These are phyloP conservation scores for Tagetes patula DNA, from an alignment of 129 eudicot genomes.

Conservation along the genomic window DNA sequence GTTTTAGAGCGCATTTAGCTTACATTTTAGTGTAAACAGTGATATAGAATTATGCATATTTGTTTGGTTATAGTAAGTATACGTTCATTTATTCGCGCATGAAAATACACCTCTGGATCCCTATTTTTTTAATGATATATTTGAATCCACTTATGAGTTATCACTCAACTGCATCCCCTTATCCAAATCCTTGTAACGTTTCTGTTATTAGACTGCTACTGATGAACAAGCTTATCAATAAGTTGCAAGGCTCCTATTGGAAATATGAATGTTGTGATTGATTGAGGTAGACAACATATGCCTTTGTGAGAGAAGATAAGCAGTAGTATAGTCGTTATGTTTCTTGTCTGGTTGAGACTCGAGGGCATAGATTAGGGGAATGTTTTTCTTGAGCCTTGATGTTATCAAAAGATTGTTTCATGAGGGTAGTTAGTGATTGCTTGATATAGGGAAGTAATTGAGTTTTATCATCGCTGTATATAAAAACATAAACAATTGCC, in stretches of 20 bases:
- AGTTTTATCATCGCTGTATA: neutral
- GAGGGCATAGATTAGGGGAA: constrained; percentile 1
- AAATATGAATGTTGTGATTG: neutral
- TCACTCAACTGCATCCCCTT: neutral
- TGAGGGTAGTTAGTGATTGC: neutral
- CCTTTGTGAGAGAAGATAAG: constrained; percentile 15
- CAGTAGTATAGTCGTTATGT: neutral
- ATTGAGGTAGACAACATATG: neutral
- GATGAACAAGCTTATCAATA: neutral
- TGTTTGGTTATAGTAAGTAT: neutral
- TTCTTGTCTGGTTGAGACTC: constrained; percentile 1
- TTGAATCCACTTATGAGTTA: neutral
- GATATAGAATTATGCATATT: neutral
- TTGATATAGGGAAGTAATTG: neutral
- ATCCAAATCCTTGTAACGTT: neutral
- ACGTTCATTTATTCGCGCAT: neutral
- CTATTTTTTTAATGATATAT: neutral
- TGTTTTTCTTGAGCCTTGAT: constrained; percentile 1
- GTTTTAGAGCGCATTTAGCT: neutral
- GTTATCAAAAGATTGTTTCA: neutral
- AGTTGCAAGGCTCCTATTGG: neutral
- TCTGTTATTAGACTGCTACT: neutral
- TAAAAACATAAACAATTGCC: neutral
- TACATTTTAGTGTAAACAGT: neutral
- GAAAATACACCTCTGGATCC: neutral